phyloP scores from a whole-genome alignment of 768 basidiomycete genomes.

The Galerina marginata region DNA sequence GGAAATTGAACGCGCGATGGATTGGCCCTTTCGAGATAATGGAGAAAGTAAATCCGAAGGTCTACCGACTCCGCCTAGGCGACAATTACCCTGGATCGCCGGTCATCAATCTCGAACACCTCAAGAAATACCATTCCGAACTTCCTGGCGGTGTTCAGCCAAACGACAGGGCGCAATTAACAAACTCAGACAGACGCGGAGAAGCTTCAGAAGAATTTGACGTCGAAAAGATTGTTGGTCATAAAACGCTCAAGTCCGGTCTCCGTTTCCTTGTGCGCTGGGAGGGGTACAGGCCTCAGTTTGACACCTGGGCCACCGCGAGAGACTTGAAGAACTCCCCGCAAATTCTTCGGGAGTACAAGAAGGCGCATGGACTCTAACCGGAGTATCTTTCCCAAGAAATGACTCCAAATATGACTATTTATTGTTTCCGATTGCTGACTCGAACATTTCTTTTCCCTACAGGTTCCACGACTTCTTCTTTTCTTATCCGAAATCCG shows the following conservation, averaged over 20 bases:
- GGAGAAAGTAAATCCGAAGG: not conserved
- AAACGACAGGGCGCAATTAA: not conserved
- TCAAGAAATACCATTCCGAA: not conserved
- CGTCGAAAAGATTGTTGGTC: not conserved
- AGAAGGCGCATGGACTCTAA: not conserved
- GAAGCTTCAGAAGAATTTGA: not conserved
- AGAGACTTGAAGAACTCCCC: not conserved
- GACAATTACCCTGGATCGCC: not conserved
- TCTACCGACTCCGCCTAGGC: not conserved
- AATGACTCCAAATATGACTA: not conserved
- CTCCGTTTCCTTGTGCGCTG: not conserved
- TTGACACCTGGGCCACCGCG: not conserved
- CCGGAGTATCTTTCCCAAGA: not conserved
- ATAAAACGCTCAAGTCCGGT: not conserved
- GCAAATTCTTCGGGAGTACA: not conserved
- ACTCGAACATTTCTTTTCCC: not conserved
- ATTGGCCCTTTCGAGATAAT: constrained; percentile 2
- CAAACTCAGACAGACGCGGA: not conserved
- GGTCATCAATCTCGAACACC: constrained; percentile 1
- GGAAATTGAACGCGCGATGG: not conserved
- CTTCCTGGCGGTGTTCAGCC: not conserved
- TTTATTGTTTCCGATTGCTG: not conserved
- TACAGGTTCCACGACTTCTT: too few species aligned
- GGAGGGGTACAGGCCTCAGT: not conserved
- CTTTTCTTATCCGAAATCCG: too few species aligned